Percentiles rank a stretch among this genome's conserved stretches.
phyloP scores from a whole-genome alignment of 225 moss, liverwort and hornwort species.

The Sphagnum contortum region DNA sequence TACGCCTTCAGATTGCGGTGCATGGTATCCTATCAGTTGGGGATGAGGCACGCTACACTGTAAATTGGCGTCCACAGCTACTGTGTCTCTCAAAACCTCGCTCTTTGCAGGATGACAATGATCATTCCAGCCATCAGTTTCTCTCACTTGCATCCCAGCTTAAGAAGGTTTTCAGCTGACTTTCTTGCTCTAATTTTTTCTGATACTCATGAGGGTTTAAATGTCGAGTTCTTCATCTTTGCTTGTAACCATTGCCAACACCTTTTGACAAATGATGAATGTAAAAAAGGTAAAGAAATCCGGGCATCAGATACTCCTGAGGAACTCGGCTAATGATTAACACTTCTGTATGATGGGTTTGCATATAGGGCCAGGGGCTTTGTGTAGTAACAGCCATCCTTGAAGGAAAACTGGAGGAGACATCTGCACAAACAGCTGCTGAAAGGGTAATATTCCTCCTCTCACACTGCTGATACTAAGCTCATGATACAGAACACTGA shows the following conservation, averaged over 20 bases:
- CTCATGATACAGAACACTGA: neutral
- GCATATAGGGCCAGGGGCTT: conserved; percentile 71
- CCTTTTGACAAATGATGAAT: no score
- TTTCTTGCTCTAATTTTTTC: neutral
- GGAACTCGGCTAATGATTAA: no score
- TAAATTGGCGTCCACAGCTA: conserved; percentile 96
- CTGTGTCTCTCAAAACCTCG: conserved; percentile 89
- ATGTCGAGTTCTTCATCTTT: no score
- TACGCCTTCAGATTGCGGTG: conserved; percentile 81
- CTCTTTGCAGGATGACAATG: conserved; percentile 47
- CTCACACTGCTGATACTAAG: neutral
- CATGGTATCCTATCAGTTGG: conserved; percentile 74
- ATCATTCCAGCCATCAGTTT: conserved; percentile 64
- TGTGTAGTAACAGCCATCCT: conserved; percentile 84
- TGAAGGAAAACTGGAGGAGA: conserved; percentile 67
- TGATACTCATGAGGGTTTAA: no score
- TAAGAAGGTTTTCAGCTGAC: conserved; percentile 50
- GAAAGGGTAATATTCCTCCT: conserved; percentile 45
- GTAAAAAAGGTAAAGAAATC: no score
- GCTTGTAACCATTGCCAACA: no score
- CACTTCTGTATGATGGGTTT: no score
- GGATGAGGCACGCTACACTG: conserved; percentile 92
- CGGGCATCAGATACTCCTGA: no score
- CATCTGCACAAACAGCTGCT: conserved; percentile 63
- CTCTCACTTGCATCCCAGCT: conserved; percentile 84